phyloP scores from a whole-genome alignment of 345 rosid species.

The Rhodamnia rubescens region DNA sequence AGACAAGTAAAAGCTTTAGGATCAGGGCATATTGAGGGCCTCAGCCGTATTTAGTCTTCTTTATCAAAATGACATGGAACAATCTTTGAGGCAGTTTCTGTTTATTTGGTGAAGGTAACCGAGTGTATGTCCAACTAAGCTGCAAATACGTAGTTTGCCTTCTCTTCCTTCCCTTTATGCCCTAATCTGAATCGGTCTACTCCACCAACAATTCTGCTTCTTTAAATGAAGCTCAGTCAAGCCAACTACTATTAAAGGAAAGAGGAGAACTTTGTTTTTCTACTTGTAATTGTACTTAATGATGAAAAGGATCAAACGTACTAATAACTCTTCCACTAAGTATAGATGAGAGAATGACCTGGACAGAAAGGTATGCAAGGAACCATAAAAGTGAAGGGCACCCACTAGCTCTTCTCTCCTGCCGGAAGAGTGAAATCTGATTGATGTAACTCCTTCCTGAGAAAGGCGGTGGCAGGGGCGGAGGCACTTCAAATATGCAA shows the following conservation, averaged over 20 bases:
- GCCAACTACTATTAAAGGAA: not conserved
- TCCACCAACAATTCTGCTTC: not conserved
- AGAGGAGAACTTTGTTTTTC: not conserved
- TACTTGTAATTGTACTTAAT: not conserved
- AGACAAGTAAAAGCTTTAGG: not conserved
- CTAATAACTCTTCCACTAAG: not conserved
- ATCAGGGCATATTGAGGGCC: not conserved
- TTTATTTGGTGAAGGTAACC: not conserved
- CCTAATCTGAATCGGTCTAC: not conserved
- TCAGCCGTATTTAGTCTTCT: not conserved
- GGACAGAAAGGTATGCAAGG: conserved; percentile 47
- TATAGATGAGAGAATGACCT: conserved; percentile 30
- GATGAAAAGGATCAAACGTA: not conserved
- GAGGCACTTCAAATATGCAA: conserved; percentile 56
- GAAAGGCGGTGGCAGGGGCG: conserved; percentile 67
- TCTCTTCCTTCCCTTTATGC: not conserved
- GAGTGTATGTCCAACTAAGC: not conserved
- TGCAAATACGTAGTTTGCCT: not conserved
- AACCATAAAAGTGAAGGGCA: conserved; percentile 80
- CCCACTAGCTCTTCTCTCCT: conserved; percentile 44
- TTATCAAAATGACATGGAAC: not conserved
- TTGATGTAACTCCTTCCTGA: conserved; percentile 66
- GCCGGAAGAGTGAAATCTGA: conserved; percentile 38
- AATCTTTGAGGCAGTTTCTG: not conserved
- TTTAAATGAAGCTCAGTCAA: not conserved